Evolutionary conservation across 768 basidiomycete genomes (phyloP), one percentile per base, ranked within the genome.

Genomic region (Kwoniella pini): DNA sequence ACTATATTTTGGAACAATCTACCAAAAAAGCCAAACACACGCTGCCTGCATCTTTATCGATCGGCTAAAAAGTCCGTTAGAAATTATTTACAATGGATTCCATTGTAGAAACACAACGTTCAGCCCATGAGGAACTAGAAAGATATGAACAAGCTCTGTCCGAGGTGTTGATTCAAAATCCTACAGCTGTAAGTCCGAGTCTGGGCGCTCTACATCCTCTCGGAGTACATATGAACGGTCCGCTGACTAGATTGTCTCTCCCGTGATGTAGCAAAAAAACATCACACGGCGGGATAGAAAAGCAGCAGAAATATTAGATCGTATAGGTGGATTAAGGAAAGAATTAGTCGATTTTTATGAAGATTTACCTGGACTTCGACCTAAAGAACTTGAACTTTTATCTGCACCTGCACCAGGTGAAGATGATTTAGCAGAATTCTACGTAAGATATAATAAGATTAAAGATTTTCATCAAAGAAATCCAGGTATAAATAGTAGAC

Each of bases 381-480:
- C 77, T 5, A 45, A 54, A 2, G 79, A 80, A 44, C 53, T 77
- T 0, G 57, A 68, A 3, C 48, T 71, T 1, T 53, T 80, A 0
- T 76, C 78, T 3, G 68, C 71, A 0, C 76, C 79, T 10, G 67
- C 74, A 33, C 65, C 71, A 10, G 71, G 68, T 0, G 72, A 76
- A 44, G 79, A 78, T 28, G 81, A 97, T 80, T 83, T 98, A 52
- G 86, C 88, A 46, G 91, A 95, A 79, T 99, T 99, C 82, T 98
- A 99, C 81, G 82, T 87, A 79, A 88, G 96, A 82, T 87, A 98
- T 83, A 87, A 86, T 76, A 92, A 90, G 85, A 87, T 98, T 80
- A 91, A 94, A 81, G 92, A 94, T 77, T 91, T 95, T 84, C 87
- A 98, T 83, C 85, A 84, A 81, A 91, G 91, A 83, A 93, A 97